phyloP scores from a whole-genome alignment of 768 basidiomycete genomes.

The Lyophyllum shimeji region DNA sequence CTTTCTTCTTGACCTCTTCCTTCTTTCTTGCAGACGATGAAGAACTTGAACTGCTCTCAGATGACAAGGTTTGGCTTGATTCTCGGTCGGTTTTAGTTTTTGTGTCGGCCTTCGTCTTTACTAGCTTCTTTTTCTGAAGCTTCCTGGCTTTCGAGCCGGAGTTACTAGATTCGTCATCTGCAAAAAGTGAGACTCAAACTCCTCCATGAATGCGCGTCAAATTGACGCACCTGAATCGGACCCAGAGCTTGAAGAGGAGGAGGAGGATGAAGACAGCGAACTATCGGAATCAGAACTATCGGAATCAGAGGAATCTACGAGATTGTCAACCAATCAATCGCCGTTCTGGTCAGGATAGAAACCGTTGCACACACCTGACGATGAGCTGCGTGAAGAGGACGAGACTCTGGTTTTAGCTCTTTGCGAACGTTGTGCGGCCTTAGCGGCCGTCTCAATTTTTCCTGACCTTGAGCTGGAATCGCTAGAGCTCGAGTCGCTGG shows the following conservation, averaged over 20 bases:
- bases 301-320: constrained; percentile 18
- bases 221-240: constrained; percentile 27
- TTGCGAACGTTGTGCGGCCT: constrained; percentile 8
- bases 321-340: neutral
- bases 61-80: constrained; percentile 21
- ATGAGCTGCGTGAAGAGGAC: constrained; percentile 8
- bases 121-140: constrained; percentile 8
- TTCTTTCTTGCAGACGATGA: constrained; percentile 13
- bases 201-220: constrained; percentile 8
- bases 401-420: constrained; percentile 1
- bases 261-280: constrained; percentile 22
- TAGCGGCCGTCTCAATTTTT: constrained; percentile 2
- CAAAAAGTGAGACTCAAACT: neutral
- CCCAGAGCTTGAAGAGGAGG: constrained; percentile 26
- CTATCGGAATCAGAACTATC: constrained; percentile 18
- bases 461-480: constrained; percentile 26
- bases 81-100: constrained; percentile 11
- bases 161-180: constrained; percentile 40
- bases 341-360: neutral
- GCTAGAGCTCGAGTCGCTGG: constrained; percentile 16
- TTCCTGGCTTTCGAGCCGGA: constrained; percentile 8
- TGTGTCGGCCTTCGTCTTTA: constrained; percentile 6
- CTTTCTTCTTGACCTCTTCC: constrained; percentile 13
- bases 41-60: constrained; percentile 15
- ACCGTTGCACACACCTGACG: constrained; percentile 11